These are phyloP conservation scores for Solanum clarkiae DNA, from an alignment of 257 asterid species.

Conservation along the genomic window DNA sequence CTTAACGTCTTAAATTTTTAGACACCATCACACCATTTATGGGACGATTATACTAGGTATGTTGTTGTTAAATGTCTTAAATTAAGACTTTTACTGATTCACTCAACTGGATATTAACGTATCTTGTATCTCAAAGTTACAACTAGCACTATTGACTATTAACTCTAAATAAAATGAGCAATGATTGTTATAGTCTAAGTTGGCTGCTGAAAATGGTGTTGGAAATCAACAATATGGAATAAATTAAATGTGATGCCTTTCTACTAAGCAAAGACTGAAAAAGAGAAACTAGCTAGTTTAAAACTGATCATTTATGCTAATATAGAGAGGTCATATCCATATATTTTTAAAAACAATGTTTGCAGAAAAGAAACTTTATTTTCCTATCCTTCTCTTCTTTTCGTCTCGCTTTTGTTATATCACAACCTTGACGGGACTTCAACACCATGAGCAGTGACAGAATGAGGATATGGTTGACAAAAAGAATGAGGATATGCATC, in stretches of 20 bases:
- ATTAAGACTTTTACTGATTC: background rate
- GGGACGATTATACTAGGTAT: background rate
- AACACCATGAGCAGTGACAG: too few species aligned
- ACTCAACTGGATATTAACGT: background rate
- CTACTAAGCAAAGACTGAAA: too few species aligned
- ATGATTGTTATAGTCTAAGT: background rate
- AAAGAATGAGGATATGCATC: background rate
- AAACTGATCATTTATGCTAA: background rate
- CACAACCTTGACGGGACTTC: too few species aligned
- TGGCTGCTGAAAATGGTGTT: background rate
- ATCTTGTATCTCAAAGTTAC: background rate
- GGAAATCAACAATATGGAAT: background rate
- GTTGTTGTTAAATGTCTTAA: background rate
- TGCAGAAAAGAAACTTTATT: background rate
- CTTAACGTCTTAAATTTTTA: background rate
- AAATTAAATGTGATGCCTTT: background rate
- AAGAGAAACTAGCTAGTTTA: background rate
- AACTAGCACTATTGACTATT: too few species aligned
- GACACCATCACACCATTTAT: background rate
- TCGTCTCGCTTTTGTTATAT: too few species aligned
- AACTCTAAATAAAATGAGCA: background rate
- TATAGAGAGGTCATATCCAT: background rate
- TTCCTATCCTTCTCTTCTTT: background rate
- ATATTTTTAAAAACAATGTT: background rate
- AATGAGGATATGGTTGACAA: background rate